Percentiles rank a stretch among this genome's conserved stretches.
phyloP scores from a whole-genome alignment of 2,329 filamentous ascomycete genomes.

The Fusarium abutilonis region DNA sequence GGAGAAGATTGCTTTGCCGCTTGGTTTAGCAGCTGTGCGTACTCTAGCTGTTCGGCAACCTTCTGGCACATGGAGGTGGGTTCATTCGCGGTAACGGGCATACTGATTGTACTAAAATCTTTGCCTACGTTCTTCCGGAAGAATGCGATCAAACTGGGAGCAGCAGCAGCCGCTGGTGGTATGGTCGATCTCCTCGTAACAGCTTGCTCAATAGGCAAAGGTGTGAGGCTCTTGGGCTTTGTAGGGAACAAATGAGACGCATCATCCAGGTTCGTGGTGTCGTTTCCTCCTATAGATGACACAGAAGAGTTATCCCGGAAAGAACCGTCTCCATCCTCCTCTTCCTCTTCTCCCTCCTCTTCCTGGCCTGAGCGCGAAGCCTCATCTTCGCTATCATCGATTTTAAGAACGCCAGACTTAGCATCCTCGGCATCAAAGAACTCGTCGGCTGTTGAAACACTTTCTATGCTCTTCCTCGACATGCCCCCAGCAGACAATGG shows the following conservation, averaged over 20 bases:
- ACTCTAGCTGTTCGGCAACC: conserved; percentile 89
- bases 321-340: conserved; percentile 58
- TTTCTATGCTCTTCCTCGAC: conserved; percentile 78
- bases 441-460: conserved; percentile 79
- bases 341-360: conserved; percentile 56
- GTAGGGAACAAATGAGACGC: conserved; percentile 73
- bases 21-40: conserved; percentile 82
- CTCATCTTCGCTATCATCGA: conserved; percentile 76
- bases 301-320: conserved; percentile 66
- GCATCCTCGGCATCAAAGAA: conserved; percentile 89
- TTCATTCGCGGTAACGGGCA: conserved; percentile 97
- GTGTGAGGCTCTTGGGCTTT: conserved; percentile 78
- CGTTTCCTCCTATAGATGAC: conserved; percentile 68
- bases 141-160: conserved; percentile 92
- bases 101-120: conserved; percentile 93
- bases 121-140: conserved; percentile 98
- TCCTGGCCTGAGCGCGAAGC: conserved; percentile 65
- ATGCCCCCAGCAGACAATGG: conserved; percentile 59
- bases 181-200: conserved; percentile 77
- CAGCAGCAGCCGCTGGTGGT: conserved; percentile 76
- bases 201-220: conserved; percentile 75
- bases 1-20: conserved; percentile 70
- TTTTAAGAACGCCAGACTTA: conserved; percentile 76
- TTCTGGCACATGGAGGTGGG: conserved; percentile 89
- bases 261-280: conserved; percentile 68